These are phyloP conservation scores for Scedosporium boydii DNA, from an alignment of 2,329 filamentous ascomycete genomes.

Conservation along the genomic window DNA sequence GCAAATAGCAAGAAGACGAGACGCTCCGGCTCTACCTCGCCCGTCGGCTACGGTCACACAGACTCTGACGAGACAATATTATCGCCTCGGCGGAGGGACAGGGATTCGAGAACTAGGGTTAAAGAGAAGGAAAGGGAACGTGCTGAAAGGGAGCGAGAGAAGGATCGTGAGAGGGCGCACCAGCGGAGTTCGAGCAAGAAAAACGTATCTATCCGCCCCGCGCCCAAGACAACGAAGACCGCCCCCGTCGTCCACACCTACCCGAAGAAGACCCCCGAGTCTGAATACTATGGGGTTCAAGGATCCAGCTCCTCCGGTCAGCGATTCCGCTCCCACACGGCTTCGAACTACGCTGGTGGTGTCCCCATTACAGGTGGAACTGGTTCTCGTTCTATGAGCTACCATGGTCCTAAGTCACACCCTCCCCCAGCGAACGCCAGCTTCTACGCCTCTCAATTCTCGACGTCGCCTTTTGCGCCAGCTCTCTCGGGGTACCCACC, in stretches of 20 bases:
- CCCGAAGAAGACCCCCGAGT: slow-evolving; percentile 1
- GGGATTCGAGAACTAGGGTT: neutral
- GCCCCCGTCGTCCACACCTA: slow-evolving; percentile 1
- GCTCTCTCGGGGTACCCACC: neutral
- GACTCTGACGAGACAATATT: slow-evolving; percentile 3
- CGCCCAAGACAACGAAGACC: slow-evolving; percentile 2
- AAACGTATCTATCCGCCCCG: slow-evolving; percentile 4
- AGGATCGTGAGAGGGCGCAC: slow-evolving; percentile 3
- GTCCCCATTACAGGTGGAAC: neutral
- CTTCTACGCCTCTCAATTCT: slow-evolving; percentile 2
- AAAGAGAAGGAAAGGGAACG: slow-evolving; percentile 2
- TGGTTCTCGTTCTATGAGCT: slow-evolving; percentile 4
- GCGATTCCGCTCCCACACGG: slow-evolving; percentile 9
- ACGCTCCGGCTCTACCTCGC: slow-evolving; percentile 4
- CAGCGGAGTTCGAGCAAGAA: slow-evolving; percentile 5
- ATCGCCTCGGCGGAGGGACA: slow-evolving; percentile 1
- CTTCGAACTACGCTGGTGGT: neutral
- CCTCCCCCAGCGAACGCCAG: neutral
- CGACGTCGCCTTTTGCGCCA: slow-evolving; percentile 1
- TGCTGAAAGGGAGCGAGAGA: neutral
- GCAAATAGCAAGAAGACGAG: slow-evolving; percentile 8
- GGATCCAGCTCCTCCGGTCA: slow-evolving; percentile 2
- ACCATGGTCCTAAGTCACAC: slow-evolving; percentile 3
- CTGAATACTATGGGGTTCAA: slow-evolving; percentile 6
- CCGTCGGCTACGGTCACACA: slow-evolving; percentile 1